Percentiles rank a stretch among this genome's conserved stretches.
These are phyloP conservation scores for Globisporangium spiculum DNA, from an alignment of 352 stramenopile genomes.

Conservation along the genomic window DNA sequence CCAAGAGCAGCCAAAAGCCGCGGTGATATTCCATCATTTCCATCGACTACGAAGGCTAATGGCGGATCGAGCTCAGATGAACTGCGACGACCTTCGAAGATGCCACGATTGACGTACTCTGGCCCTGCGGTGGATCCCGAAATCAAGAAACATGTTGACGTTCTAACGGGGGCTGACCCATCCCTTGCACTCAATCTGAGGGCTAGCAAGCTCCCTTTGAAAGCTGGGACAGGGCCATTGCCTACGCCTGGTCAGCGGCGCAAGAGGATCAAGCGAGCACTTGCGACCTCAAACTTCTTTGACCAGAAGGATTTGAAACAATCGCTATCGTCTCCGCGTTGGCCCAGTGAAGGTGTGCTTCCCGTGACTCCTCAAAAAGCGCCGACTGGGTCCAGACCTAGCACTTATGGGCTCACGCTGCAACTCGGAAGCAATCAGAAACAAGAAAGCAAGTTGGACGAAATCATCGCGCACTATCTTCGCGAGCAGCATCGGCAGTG, in stretches of 20 bases:
- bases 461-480: slow-evolving; percentile 86
- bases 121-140: not conserved
- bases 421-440: slow-evolving; percentile 4
- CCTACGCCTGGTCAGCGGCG: slow-evolving; percentile 17
- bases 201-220: not conserved
- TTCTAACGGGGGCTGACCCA: not conserved
- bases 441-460: slow-evolving; percentile 57
- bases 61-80: slow-evolving; percentile 7
- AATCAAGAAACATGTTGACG: slow-evolving; percentile 8
- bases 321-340: slow-evolving; percentile 7
- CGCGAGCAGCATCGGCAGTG: slow-evolving; percentile 88
- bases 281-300: slow-evolving; percentile 35
- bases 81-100: slow-evolving; percentile 16
- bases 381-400: not conserved
- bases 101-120: slow-evolving; percentile 12
- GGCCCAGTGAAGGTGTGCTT: not conserved
- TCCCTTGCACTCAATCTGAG: not conserved
- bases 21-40: slow-evolving; percentile 4
- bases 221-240: not conserved
- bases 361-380: slow-evolving; percentile 7
- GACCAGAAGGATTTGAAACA: slow-evolving; percentile 18
- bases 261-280: slow-evolving; percentile 31
- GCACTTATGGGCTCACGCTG: not conserved
- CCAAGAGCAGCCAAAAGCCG: slow-evolving; percentile 13
- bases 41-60: not conserved